Percentiles rank a stretch among this genome's conserved stretches.
Conservation (phyloP, 345 rosid genomes). For the Citrus hindsii region DNA sequence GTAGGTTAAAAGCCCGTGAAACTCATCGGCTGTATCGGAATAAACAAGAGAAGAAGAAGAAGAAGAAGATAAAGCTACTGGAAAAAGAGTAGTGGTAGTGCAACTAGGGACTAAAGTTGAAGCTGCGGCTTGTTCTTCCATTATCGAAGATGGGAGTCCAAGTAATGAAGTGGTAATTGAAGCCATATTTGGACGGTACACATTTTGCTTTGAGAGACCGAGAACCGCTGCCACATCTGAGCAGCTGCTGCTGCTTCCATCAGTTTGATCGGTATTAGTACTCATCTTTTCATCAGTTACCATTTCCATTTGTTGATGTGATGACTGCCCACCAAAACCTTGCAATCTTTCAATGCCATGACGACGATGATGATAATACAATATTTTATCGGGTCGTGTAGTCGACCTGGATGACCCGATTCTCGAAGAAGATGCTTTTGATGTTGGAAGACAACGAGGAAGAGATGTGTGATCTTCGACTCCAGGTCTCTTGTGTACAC, state of each 20-base stretch:
- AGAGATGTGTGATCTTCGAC: conserved; percentile 87
- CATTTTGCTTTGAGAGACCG: conserved; percentile 53
- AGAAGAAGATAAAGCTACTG: not conserved
- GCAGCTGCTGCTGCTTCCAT: conserved; percentile 51
- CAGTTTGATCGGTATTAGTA: conserved; percentile 38
- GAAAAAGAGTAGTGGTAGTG: conserved; percentile 18
- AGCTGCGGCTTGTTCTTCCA: conserved; percentile 16
- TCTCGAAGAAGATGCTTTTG: conserved; percentile 33
- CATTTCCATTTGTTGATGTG: conserved; percentile 14
- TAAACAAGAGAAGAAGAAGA: conserved; percentile 22
- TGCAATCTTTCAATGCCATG: conserved; percentile 21
- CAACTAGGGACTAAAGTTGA: conserved; percentile 19
- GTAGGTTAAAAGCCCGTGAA: conserved; percentile 62
- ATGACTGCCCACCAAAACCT: conserved; percentile 19
- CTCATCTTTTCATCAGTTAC: conserved; percentile 25
- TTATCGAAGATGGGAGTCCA: conserved; percentile 25
- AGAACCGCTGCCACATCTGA: conserved; percentile 67
- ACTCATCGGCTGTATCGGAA: conserved; percentile 50
- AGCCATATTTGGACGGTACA: conserved; percentile 37
- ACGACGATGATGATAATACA: conserved; percentile 20
- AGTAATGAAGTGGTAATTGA: conserved; percentile 22
- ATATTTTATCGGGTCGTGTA: conserved; percentile 22
- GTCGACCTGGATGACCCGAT: not conserved
- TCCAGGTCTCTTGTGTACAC: conserved; percentile 93
- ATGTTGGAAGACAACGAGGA: conserved; percentile 64